Evolutionary conservation across 805 yeast genomes (phyloP), one percentile per base, ranked within the genome.

Genomic region (Myxozyma geophila): DNA sequence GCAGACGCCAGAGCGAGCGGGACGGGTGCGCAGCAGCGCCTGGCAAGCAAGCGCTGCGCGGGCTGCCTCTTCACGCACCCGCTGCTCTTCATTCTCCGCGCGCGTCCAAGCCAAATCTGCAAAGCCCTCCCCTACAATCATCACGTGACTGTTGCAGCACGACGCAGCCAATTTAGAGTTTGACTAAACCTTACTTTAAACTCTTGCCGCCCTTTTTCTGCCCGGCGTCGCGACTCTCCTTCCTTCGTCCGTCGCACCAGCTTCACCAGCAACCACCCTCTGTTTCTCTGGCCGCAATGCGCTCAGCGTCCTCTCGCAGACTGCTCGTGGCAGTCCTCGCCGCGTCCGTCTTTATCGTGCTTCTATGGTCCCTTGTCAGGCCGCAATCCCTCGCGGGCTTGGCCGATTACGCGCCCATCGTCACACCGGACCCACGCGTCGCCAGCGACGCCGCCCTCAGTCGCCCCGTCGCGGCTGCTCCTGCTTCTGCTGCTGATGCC

Each of bases 91-190:
- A n/a, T n/a, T n/a, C n/a, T n/a, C n/a, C n/a, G n/a, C 41, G 41
- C 13, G 41, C 41, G 13, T 9, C 8, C 41, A 37, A 8, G 41
- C 13, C 13, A 36, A 17, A 47, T 39, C 7, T 9, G 21, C 6
- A 17, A 53, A 21, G 51, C 15, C 13, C 15, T 33, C 1, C 21
- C 5, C 51, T 1, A 9, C 5, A 9, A 15, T 10, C 2, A n/a
- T 35, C 53, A 49, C 53, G 53, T 49, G 53, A 49, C 19, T 13
- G 5, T 21, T 40, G 56, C 56, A 52, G 56, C 56, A 52, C 56
- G 28, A 48, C 46, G 55, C 53, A 49, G 40, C 53, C 53, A 8
- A n/a, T 49, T 43, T 43, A 28, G 28, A 28, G 28, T 28, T 28
- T 28, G 5, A 28, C 28, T 2, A 28, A 28, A 28, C 28, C 28